phyloP scores from a whole-genome alignment of 2,329 filamentous ascomycete species.

The Aspergillus nomiae region DNA sequence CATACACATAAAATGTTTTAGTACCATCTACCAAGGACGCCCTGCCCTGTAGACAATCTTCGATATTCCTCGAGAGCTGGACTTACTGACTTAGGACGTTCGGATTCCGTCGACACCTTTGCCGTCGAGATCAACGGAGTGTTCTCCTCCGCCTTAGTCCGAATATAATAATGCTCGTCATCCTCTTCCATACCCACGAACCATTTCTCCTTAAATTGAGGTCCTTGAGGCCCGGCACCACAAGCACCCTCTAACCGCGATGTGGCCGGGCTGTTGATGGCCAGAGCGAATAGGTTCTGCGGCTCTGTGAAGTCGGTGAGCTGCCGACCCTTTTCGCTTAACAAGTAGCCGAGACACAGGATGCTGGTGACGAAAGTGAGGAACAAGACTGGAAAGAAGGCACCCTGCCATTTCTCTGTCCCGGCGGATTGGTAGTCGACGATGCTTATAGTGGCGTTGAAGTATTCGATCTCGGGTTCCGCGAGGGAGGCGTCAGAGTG shows the following conservation, averaged over 20 bases:
- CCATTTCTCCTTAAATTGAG: slow-evolving; percentile 51
- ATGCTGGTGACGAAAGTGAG: slow-evolving; percentile 69
- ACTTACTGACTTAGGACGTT: slow-evolving; percentile 26
- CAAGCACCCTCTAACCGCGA: slow-evolving; percentile 57
- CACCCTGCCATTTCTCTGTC: slow-evolving; percentile 59
- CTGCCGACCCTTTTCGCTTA: slow-evolving; percentile 58
- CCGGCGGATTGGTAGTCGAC: slow-evolving; percentile 73
- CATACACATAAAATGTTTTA: slow-evolving; percentile 10
- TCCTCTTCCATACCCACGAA: slow-evolving; percentile 49
- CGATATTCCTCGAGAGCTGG: slow-evolving; percentile 39
- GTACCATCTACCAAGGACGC: slow-evolving; percentile 30
- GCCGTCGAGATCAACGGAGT: slow-evolving; percentile 2
- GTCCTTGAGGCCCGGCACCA: slow-evolving; percentile 56
- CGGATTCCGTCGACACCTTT: slow-evolving; percentile 19
- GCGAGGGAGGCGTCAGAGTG: slow-evolving; percentile 46
- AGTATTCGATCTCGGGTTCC: slow-evolving; percentile 56
- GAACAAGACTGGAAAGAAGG: slow-evolving; percentile 68
- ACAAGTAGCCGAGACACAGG: slow-evolving; percentile 65
- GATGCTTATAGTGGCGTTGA: slow-evolving; percentile 64
- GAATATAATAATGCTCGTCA: slow-evolving; percentile 57
- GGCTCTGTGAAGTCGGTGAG: slow-evolving; percentile 80
- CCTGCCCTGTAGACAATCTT: slow-evolving; percentile 30
- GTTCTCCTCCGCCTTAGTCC: slow-evolving; percentile 29
- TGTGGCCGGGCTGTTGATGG: slow-evolving; percentile 65
- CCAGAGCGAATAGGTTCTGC: slow-evolving; percentile 71